Percentiles rank a stretch among this genome's conserved stretches.
Evolutionary conservation across 345 rosid genomes (phyloP).

Genomic region (Firmiana major): DNA sequence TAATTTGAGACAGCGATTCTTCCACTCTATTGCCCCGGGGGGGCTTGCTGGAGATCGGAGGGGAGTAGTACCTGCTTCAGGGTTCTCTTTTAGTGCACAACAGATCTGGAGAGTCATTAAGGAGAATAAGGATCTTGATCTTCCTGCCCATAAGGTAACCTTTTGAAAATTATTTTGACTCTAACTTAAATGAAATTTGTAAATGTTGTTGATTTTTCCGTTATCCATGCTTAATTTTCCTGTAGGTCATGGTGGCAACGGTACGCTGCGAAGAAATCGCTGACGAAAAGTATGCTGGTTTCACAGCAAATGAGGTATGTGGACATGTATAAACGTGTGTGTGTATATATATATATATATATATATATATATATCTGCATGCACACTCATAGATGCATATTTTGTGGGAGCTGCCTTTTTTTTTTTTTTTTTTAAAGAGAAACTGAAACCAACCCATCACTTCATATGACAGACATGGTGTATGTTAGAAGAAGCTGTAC

Average conservation of each 20-base stretch:
- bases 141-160: slow-evolving; percentile 96
- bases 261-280: slow-evolving; percentile 99
- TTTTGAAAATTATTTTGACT: neutral
- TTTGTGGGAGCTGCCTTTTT: neutral
- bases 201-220: slow-evolving; percentile 7
- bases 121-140: slow-evolving; percentile 97
- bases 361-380: neutral
- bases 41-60: slow-evolving; percentile 99
- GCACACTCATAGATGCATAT: neutral
- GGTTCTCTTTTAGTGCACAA: slow-evolving; percentile 87
- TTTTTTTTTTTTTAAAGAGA: too few species aligned
- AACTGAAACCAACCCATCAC: slow-evolving; percentile 2
- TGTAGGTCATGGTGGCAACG: slow-evolving; percentile 96
- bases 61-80: slow-evolving; percentile 97
- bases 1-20: slow-evolving; percentile 76
- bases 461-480: slow-evolving; percentile 60
- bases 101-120: slow-evolving; percentile 94
- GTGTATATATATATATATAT: neutral
- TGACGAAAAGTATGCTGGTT: slow-evolving; percentile 59
- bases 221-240: slow-evolving; percentile 22
- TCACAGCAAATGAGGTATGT: slow-evolving; percentile 59
- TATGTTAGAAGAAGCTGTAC: slow-evolving; percentile 61
- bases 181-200: neutral
- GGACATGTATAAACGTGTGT: slow-evolving; percentile 34
- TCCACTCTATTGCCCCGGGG: slow-evolving; percentile 93